phyloP scores from a whole-genome alignment of 1,139 yeast species.

The Pichiaceae sp. region DNA sequence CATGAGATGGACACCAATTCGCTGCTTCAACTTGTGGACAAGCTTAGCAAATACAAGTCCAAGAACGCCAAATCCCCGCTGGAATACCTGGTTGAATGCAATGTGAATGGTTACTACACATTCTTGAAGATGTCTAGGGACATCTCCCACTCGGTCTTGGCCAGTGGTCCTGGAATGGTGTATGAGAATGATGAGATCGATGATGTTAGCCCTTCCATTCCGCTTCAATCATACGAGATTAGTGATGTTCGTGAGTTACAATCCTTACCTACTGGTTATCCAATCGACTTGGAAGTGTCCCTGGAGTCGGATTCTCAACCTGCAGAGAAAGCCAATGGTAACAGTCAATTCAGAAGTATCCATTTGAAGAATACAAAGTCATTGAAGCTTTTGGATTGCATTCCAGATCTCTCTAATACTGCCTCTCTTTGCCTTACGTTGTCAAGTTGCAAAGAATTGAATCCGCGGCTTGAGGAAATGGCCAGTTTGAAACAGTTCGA shows the following conservation, averaged over 20 bases:
- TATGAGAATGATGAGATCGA: slow-evolving; percentile 15
- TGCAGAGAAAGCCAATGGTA: neutral
- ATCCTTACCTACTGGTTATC: neutral
- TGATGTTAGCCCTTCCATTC: slow-evolving; percentile 1
- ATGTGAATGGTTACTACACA: neutral
- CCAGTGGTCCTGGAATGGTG: slow-evolving; percentile 2
- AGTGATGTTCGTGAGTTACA: slow-evolving; percentile 3
- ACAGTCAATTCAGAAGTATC: neutral
- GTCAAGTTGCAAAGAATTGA: neutral
- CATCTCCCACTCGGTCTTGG: neutral
- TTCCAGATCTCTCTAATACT: neutral
- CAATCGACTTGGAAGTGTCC: neutral
- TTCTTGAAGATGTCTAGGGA: neutral
- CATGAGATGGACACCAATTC: neutral
- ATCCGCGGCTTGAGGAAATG: neutral
- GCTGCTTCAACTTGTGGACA: neutral
- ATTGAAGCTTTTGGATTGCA: neutral
- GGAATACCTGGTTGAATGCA: neutral
- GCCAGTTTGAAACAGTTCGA: slow-evolving; percentile 10
- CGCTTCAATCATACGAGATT: slow-evolving; percentile 10
- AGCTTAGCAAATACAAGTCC: slow-evolving; percentile 1
- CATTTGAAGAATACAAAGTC: neutral
- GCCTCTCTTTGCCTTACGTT: neutral
- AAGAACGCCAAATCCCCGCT: slow-evolving; percentile 1
- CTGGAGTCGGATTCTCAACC: neutral